phyloP scores from a whole-genome alignment of 1,284 basidiomycete genomes.

The Crucibulum cyathiforme region DNA sequence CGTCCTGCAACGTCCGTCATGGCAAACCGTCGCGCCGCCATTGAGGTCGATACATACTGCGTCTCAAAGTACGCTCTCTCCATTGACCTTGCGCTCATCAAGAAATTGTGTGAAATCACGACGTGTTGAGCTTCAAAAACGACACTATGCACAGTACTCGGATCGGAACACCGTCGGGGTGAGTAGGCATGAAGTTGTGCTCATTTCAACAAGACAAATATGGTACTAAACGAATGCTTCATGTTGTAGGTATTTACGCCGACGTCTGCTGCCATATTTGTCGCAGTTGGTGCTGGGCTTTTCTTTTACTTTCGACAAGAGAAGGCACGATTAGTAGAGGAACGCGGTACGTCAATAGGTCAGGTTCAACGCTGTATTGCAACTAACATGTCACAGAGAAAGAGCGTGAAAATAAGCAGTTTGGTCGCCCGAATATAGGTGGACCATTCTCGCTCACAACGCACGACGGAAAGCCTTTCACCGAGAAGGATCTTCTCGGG shows the following conservation, averaged over 20 bases:
- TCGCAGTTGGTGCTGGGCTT: conserved; percentile 82
- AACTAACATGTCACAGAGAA: conserved; percentile 54
- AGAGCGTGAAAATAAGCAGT: conserved; percentile 61
- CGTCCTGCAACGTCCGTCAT: neutral
- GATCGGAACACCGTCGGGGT: conserved; percentile 36
- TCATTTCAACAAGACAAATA: conserved; percentile 1
- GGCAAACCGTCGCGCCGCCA: too few species aligned
- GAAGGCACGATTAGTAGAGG: conserved; percentile 80
- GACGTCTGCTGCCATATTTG: conserved; percentile 81
- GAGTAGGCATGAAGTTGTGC: conserved; percentile 5
- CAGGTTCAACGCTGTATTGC: neutral
- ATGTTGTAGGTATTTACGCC: conserved; percentile 83
- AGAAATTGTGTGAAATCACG: neutral
- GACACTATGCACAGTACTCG: conserved; percentile 23
- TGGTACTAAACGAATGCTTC: neutral
- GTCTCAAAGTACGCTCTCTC: too few species aligned
- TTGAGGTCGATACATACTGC: too few species aligned
- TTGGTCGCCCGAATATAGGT: conserved; percentile 83
- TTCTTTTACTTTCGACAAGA: conserved; percentile 91
- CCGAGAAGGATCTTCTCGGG: conserved; percentile 84
- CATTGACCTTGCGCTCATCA: neutral
- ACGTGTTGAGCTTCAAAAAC: conserved; percentile 7
- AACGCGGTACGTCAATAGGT: conserved; percentile 59
- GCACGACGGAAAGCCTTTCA: conserved; percentile 74
- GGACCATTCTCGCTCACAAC: conserved; percentile 86